These are phyloP conservation scores for Mediolabrus comicus DNA, from an alignment of 108 stramenopile species.

Conservation along the genomic window DNA sequence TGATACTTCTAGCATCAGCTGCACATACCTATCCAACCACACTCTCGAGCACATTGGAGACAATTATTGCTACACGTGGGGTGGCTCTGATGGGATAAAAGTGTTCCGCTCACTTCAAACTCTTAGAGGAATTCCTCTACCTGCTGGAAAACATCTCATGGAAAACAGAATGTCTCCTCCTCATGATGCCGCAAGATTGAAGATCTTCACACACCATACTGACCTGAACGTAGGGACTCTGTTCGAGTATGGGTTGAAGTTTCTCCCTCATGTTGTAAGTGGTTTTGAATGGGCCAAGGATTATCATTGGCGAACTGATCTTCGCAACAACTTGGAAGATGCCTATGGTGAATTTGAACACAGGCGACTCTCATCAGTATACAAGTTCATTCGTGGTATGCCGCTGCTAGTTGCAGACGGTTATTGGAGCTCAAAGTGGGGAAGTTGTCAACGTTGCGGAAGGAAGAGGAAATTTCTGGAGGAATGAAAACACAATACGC, in stretches of 20 bases:
- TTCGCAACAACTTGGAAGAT: neutral
- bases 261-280: neutral
- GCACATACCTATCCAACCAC: slow-evolving; percentile 8
- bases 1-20: slow-evolving; percentile 17
- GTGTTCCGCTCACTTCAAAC: no score
- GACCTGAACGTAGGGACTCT: neutral
- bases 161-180: neutral
- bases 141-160: neutral
- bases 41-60: slow-evolving; percentile 2
- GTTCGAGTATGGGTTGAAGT: neutral
- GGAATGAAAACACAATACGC: no score
- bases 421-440: neutral
- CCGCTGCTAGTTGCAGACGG: neutral
- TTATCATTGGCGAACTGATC: neutral
- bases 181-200: neutral
- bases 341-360: neutral
- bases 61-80: neutral
- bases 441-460: no score
- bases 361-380: neutral
- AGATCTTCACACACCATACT: neutral
- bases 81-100: neutral
- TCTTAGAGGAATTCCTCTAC: neutral
- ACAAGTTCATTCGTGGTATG: neutral
- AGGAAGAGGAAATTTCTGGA: no score
- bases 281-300: neutral